phyloP scores from a whole-genome alignment of 148 eudicot species.

The Suaeda aralocaspica region DNA sequence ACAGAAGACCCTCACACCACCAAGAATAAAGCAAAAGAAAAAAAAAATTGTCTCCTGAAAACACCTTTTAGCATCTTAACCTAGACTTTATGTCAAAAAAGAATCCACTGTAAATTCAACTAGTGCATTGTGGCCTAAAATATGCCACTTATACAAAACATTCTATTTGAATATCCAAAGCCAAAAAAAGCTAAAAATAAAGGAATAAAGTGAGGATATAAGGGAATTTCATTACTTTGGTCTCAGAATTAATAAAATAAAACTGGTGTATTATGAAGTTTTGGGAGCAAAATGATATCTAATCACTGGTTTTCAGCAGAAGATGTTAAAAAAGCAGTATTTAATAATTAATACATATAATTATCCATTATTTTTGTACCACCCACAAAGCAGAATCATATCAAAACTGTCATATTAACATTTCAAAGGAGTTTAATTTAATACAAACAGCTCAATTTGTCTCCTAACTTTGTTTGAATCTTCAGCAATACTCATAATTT shows the following conservation, averaged over 20 bases:
- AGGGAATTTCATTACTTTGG: slow-evolving; percentile 1
- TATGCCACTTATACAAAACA: neutral
- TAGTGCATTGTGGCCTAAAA: slow-evolving; percentile 6
- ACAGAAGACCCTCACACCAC: neutral
- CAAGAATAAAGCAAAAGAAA: neutral
- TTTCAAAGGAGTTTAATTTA: slow-evolving; percentile 6
- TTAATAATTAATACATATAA: slow-evolving; percentile 1
- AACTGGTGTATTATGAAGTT: neutral
- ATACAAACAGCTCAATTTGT: slow-evolving; percentile 31
- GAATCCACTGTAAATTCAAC: slow-evolving; percentile 11
- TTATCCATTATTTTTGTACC: slow-evolving; percentile 23
- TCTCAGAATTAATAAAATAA: neutral
- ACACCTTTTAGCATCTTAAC: slow-evolving; percentile 3
- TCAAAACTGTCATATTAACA: slow-evolving; percentile 20
- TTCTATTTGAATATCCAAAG: slow-evolving; percentile 1
- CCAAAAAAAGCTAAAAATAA: neutral
- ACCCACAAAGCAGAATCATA: slow-evolving; percentile 25
- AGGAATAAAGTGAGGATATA: slow-evolving; percentile 2
- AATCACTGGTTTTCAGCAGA: slow-evolving; percentile 17
- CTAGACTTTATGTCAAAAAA: slow-evolving; percentile 12
- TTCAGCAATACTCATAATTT: slow-evolving; percentile 36
- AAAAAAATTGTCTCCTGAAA: neutral
- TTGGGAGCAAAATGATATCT: slow-evolving; percentile 13
- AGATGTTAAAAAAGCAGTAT: slow-evolving; percentile 20
- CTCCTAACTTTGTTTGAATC: slow-evolving; percentile 30